Base-by-base conservation (phyloP, 495 filamentous ascomycete genomes). In the Annulohypoxylon stygium region DNA sequence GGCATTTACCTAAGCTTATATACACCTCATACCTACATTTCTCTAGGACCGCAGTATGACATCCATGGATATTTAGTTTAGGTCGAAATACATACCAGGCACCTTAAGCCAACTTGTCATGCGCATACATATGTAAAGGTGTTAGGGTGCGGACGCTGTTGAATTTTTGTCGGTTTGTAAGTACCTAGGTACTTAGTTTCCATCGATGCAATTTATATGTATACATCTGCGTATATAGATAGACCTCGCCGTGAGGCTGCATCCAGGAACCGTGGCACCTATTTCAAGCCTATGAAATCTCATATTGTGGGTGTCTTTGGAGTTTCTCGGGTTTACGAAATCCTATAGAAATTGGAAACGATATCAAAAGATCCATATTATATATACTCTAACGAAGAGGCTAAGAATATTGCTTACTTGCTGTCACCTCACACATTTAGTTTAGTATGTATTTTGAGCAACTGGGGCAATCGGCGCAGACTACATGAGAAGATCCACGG, bases 231-330 rank as follows among this genome's bases (percentile, higher is more conserved):
- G 23, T 54, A 54, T 33, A 34, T 36, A 37, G 2, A 37, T 57
- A n/a, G 16, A 47, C 53, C 53, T 57, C 53, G 30, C 53, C 53
- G 53, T 57, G 53, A 57, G 33, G 53, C 30, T 34, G 53, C 30
- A 36, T 57, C 33, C 33, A 37, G 33, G 53, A 57, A 57, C 53
- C 25, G 25, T 34, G 51, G 23, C 51, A 30, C 51, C 30, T 33
- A 34, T 55, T 55, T 55, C 30, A 57, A 57, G n/a, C 53, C 33
- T 57, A 57, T 57, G 53, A 57, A 26, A 20, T 34, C 26, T 55
- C 12, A 26, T 26, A 25, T 25, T 51, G 48, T 43, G 39, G 39
- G 10, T 23, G 5, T 12, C 18, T 51, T 26, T 51, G 48, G 48
- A 12, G 18, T 12, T 51, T 51, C 20, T 51, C 23, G 48, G 48